Base-by-base conservation (phyloP, 371 early-diverging fungal species). In the Mortierella sp. region DNA sequence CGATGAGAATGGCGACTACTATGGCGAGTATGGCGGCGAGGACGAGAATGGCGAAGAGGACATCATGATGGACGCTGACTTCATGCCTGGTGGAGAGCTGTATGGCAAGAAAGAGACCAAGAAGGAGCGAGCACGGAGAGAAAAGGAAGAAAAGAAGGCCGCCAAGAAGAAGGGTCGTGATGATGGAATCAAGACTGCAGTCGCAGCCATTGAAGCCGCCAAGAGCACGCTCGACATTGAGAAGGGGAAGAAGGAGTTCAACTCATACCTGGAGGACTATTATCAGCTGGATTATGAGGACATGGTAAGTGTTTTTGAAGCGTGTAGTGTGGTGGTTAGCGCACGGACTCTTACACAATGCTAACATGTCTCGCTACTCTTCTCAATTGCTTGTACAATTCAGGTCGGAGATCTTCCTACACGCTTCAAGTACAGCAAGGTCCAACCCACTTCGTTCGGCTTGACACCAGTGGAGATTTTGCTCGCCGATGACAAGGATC, bases 231-330 rank as follows among this genome's bases (percentile, higher is more conserved):
- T 71, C 44, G 84, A 80, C 5, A 67, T 71, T 5, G 83, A 81
- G 39, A 74, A 69, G 14, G 10, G 14, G 68, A 79, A 53, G 60
- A 70, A 83, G 69, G 69, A 78, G 8, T 68, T 88, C 34, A 81
- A 85, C 21, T 78, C 91, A 37, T 87, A 92, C 52, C 69, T 95
- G 83, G 96, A 96, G 43, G 94, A 98, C 57, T 92, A 92, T 78
- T 94, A 96, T 78, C 87, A 92, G 44, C 84, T 97, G n/a, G 92
- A 94, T 77, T 94, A 94, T 73, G 97, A 97, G 79, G 98, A 97
- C 76, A 89, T 95, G 67, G n/a, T n/a, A n/a, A n/a, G n/a, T n/a
- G n/a, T n/a, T n/a, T n/a, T n/a, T n/a, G n/a, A n/a, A n/a, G n/a
- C n/a, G n/a, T n/a, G n/a, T n/a, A n/a, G n/a, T n/a, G n/a, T n/a